Base-by-base conservation (phyloP, 768 basidiomycete species). In the Trametes cingulata region DNA sequence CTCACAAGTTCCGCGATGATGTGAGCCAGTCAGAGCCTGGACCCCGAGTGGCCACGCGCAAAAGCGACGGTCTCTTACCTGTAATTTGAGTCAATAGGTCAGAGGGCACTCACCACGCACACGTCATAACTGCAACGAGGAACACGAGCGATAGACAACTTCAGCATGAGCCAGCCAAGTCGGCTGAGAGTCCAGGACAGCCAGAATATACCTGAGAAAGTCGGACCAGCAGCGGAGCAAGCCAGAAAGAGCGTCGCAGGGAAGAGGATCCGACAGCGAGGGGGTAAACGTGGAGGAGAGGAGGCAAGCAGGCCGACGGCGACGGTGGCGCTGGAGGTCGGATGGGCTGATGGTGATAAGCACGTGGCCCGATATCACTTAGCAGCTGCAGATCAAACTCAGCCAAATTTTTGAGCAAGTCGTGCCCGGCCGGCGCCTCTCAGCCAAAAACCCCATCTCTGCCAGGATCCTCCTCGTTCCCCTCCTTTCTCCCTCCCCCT, bases 381-480 rank as follows among this genome's bases (percentile, higher is more conserved):
- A 56, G 52, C 29, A 46, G 13, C 42, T 46, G 33, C 56, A 57
- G 56, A 57, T 57, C 59, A 36, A 64, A 63, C 61, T 63, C 64
- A 59, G 61, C 66, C 68, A 67, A 69, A 69, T 65, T 65, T 69
- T 69, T 69, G 68, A 36, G 19, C 46, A 29, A 47, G 20, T 42
- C 47, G 35, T 35, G 49, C 48, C 56, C 47, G 47, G 56, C 56
- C 47, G 47, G 56, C 56, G 56, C 56, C 40, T 48, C n/a, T 42
- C n/a, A n/a, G n/a, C 39, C 56, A 39, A 49, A 49, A 49, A 41
- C 39, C 56, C 29, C 56, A 49, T 56, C 47, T 49, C 46, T 49
- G 33, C 56, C 43, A 47, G 37, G 37, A 29, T 45, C 46, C 54
- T 45, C 24, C 50, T 51, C n/a, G 54, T 33, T 15, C 41, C 50